Evolutionary conservation across 768 basidiomycete genomes (phyloP).

Genomic region (Mrakia gelida): DNA sequence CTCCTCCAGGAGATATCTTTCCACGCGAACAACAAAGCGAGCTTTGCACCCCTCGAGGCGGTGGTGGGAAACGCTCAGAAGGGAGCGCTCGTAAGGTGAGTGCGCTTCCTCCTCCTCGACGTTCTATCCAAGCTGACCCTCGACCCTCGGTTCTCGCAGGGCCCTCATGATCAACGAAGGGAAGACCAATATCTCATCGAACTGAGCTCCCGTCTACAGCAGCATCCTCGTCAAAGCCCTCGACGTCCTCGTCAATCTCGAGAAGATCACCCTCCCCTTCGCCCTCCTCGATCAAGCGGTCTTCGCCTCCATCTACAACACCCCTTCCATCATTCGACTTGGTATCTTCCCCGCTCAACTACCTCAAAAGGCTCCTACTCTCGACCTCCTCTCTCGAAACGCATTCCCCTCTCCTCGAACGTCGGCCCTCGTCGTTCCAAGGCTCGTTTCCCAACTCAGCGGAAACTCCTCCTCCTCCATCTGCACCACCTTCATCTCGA

Average conservation of each 20-base stretch:
- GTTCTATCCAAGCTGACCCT: background rate
- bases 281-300: background rate
- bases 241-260: background rate
- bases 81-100: conserved; percentile 1
- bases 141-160: background rate
- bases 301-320: background rate
- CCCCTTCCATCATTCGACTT: background rate
- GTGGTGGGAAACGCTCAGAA: background rate
- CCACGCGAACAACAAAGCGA: background rate
- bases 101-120: background rate
- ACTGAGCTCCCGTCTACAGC: background rate
- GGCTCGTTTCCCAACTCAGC: background rate
- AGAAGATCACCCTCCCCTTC: background rate
- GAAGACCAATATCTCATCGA: background rate
- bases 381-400: background rate
- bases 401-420: background rate
- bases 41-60: background rate
- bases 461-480: background rate
- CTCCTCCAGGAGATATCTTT: background rate
- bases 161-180: background rate
- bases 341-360: background rate
- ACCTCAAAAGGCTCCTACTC: background rate
- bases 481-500: background rate
- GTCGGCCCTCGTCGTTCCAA: background rate
- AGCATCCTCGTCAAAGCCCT: background rate